A percentile compares a stretch with the other conserved stretches of the same genome.
phyloP scores from a whole-genome alignment of 129 eudicot species.

The Helichrysum umbraculigerum region DNA sequence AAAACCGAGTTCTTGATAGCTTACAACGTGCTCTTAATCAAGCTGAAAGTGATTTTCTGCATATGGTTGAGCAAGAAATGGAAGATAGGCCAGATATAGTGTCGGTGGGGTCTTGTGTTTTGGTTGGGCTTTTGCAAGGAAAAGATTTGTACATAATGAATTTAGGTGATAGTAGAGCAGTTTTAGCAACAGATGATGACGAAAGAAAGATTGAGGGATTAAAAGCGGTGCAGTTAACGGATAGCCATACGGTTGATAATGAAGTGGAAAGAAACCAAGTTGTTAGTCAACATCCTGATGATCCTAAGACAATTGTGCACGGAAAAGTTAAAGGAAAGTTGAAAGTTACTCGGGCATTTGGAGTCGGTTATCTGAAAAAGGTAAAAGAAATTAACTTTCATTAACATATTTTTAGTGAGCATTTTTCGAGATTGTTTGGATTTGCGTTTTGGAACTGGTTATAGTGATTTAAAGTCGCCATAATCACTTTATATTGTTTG shows the following conservation, averaged over 20 bases:
- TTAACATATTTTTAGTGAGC: not conserved
- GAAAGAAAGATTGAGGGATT: conserved; percentile 35
- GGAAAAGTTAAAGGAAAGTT: conserved; percentile 95
- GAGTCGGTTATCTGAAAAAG: conserved; percentile 97
- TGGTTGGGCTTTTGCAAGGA: conserved; percentile 77
- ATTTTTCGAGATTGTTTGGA: not conserved
- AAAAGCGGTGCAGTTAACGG: conserved; percentile 72
- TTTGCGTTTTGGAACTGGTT: not conserved
- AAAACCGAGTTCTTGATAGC: conserved; percentile 67
- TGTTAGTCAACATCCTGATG: conserved; percentile 74
- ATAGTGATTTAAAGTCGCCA: conserved; percentile 1
- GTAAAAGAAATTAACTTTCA: conserved; percentile 28
- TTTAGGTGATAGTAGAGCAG: conserved; percentile 94
- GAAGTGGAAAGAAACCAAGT: conserved; percentile 73
- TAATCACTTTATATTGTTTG: conserved; percentile 9
- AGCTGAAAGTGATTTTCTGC: conserved; percentile 83
- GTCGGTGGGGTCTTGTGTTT: conserved; percentile 91
- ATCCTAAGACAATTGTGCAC: conserved; percentile 59
- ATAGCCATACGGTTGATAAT: conserved; percentile 82
- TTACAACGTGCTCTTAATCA: conserved; percentile 77
- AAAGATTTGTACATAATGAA: conserved; percentile 72
- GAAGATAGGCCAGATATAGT: conserved; percentile 96
- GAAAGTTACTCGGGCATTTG: conserved; percentile 96
- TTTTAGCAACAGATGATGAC: conserved; percentile 60
- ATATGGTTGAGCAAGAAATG: conserved; percentile 99